A percentile compares a stretch with the other conserved stretches of the same genome.
Evolutionary conservation across 1,139 yeast genomes (phyloP).

Genomic region (Pneumocystis sp.): DNA sequence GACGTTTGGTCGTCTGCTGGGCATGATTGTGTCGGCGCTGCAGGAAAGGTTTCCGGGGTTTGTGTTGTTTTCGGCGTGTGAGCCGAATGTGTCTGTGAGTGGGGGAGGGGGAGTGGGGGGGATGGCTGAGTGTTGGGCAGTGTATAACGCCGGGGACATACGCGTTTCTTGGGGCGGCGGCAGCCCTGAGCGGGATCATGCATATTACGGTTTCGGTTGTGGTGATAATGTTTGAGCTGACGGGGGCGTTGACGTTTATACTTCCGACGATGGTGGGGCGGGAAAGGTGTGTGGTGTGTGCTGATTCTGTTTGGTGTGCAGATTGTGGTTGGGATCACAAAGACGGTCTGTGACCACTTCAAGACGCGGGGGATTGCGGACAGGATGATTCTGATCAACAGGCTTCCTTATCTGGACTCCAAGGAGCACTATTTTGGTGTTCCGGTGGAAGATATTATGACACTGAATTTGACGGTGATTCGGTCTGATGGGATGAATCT

Average conservation of each 20-base stretch:
- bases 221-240: slow-evolving; percentile 87
- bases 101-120: not conserved
- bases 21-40: slow-evolving; percentile 48
- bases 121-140: not conserved
- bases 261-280: slow-evolving; percentile 62
- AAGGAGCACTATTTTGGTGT: slow-evolving; percentile 46
- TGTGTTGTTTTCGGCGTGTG: slow-evolving; percentile 33
- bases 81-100: slow-evolving; percentile 24
- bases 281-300: not conserved
- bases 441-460: slow-evolving; percentile 53
- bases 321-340: slow-evolving; percentile 83
- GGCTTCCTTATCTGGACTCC: slow-evolving; percentile 69
- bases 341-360: slow-evolving; percentile 56
- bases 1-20: slow-evolving; percentile 75
- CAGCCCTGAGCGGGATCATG: slow-evolving; percentile 86
- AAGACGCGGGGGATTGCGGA: slow-evolving; percentile 88
- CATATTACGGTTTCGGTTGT: slow-evolving; percentile 85
- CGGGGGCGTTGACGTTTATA: slow-evolving; percentile 84
- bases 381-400: slow-evolving; percentile 80
- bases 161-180: slow-evolving; percentile 95
- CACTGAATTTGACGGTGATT: slow-evolving; percentile 36
- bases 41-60: slow-evolving; percentile 33
- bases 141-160: slow-evolving; percentile 91
- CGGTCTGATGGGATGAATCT: slow-evolving; percentile 30
- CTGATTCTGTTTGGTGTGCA: not conserved